Percentiles rank a stretch among this genome's conserved stretches.
Conservation (phyloP, 2,329 filamentous ascomycete species). For the Botryotinia globosa region DNA sequence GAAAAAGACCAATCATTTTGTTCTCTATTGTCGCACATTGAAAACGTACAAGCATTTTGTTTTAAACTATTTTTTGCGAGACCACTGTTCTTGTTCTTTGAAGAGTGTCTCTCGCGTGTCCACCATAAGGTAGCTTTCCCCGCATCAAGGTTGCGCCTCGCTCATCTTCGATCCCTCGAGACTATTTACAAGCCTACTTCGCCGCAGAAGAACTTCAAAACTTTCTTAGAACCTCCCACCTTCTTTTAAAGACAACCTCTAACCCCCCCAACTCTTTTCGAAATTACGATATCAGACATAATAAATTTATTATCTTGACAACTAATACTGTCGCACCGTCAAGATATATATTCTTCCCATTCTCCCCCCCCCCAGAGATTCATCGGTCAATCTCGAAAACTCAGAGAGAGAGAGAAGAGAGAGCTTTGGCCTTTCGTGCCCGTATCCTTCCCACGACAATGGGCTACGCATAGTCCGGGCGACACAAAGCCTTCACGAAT, state of each 20-base stretch:
- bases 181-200: slow-evolving; percentile 11
- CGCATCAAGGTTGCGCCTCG: slow-evolving; percentile 22
- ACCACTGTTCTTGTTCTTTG: slow-evolving; percentile 13
- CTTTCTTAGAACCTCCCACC: slow-evolving; percentile 1
- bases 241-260: not conserved
- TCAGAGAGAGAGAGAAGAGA: slow-evolving; percentile 6
- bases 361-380: slow-evolving; percentile 1
- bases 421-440: slow-evolving; percentile 24
- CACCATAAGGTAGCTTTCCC: slow-evolving; percentile 20
- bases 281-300: not conserved
- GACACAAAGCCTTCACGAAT: slow-evolving; percentile 32
- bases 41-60: slow-evolving; percentile 15
- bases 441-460: slow-evolving; percentile 31
- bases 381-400: not conserved
- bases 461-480: slow-evolving; percentile 37
- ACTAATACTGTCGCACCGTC: not conserved
- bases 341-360: slow-evolving; percentile 1
- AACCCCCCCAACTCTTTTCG: not conserved
- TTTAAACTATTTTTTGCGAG: slow-evolving; percentile 2
- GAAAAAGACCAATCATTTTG: slow-evolving; percentile 11
- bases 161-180: slow-evolving; percentile 21
- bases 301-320: not conserved
- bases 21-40: slow-evolving; percentile 7
- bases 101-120: slow-evolving; percentile 19
- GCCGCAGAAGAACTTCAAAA: slow-evolving; percentile 10